Conservation (phyloP, 192 early-diverging fungal genomes). For the Coemansia umbellata region DNA sequence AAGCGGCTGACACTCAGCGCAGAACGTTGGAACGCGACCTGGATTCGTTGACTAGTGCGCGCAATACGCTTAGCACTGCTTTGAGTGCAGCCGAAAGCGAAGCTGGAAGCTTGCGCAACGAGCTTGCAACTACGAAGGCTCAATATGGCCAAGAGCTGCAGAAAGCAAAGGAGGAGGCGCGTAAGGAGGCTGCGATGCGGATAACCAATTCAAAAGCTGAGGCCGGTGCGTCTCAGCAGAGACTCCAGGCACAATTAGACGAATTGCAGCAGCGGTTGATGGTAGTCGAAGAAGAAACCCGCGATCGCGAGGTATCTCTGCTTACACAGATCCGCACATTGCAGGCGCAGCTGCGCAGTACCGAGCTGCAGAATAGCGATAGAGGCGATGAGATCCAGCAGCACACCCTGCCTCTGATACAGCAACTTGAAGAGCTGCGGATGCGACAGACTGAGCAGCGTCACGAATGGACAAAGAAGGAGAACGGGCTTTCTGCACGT, state of each 20-base stretch:
- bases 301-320: constrained; percentile 34
- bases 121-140: constrained; percentile 3
- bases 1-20: constrained; percentile 18
- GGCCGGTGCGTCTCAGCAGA: constrained; percentile 26
- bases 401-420: constrained; percentile 44
- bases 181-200: constrained; percentile 34
- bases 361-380: constrained; percentile 29
- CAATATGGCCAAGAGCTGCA: constrained; percentile 10
- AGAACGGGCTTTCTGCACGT: constrained; percentile 18
- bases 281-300: constrained; percentile 34
- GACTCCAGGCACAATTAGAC: constrained; percentile 40
- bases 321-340: constrained; percentile 33
- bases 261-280: constrained; percentile 35
- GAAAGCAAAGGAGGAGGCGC: constrained; percentile 15
- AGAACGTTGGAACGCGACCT: constrained; percentile 25
- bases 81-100: constrained; percentile 22
- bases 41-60: constrained; percentile 14
- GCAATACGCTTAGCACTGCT: constrained; percentile 21
- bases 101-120: constrained; percentile 6
- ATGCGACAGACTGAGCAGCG: constrained; percentile 34
- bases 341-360: constrained; percentile 37
- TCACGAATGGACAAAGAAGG: constrained; percentile 24
- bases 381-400: constrained; percentile 32
- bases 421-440: constrained; percentile 47
- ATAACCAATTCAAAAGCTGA: constrained; percentile 11